Base-by-base conservation (phyloP, 2,329 filamentous ascomycete genomes). In the Venturia aucupariae region DNA sequence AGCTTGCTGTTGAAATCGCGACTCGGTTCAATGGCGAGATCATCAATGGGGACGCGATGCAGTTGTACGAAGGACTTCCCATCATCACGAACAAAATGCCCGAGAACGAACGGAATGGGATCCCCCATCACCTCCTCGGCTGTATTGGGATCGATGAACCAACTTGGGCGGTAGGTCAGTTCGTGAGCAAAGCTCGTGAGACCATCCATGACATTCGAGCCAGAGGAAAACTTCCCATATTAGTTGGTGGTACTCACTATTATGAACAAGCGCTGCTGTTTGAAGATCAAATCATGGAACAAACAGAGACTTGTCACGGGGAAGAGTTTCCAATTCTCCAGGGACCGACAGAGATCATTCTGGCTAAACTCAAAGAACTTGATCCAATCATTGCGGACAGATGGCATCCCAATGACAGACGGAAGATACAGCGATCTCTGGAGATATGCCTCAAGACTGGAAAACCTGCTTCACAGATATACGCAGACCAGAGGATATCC, bases 41-140 rank as follows among this genome's bases (percentile, higher is more conserved):
- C 62, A 92, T 99, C 77, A 99, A 99, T 73, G 90, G 90, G 59
- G 94, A 99, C 80, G 94, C 94, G 46, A 96, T 99, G 92, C 94
- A 99, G 74, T 86, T 99, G 77, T 99, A 99, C 75, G 83, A 84
- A 63, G 94, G 94, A 2, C 79, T 99, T 54, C 92, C 94, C 5
- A 88, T 97, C 68, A 93, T 97, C 69, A 99, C 94, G 32, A 99
- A 99, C 75, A 96, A 97, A 74, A 89, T 97, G 65, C 85, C 90
- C 0, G 62, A 72, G 0, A 81, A 86, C 24, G 93, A 97, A 73
- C 87, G 86, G 71, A 84, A 88, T 66, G 90, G 88, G 11, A 81
- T 99, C 13, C 88, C 89, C 4, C 94, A 99, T 73, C 93, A 99
- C 75, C 79, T 99, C 3, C 83, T 99, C 30, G 90, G 90, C 62